Evolutionary conservation across 163 green algal species (phyloP).

Genomic region (Scenedesmus sp.): DNA sequence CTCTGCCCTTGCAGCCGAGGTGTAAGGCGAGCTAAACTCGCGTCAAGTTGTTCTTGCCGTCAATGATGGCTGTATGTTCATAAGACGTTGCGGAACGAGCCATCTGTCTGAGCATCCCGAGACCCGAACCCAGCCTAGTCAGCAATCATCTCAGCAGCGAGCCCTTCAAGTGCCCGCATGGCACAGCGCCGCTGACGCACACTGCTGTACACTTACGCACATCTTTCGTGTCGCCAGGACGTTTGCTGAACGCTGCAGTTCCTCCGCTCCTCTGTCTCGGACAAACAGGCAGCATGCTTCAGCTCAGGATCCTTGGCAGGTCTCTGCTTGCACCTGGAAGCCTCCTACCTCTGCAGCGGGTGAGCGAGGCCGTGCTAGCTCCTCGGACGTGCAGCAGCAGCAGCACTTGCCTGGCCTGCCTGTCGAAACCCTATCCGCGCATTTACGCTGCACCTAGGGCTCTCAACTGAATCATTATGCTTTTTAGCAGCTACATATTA

Average conservation of each 20-base stretch:
- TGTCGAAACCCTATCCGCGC: not conserved
- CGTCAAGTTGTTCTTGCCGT: too few relatives aligned
- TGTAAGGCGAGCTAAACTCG: too few relatives aligned
- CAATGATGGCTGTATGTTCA: too few relatives aligned
- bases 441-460: not conserved
- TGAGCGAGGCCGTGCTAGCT: not conserved
- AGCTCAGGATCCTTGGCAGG: not conserved
- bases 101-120: not conserved
- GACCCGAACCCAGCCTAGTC: not conserved
- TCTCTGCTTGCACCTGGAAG: not conserved
- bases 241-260: not conserved
- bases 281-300: slow-evolving; percentile 9
- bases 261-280: not conserved
- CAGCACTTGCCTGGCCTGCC: not conserved
- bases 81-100: too few relatives aligned
- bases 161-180: not conserved
- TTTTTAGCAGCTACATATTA: not conserved
- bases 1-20: too few relatives aligned
- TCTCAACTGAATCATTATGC: not conserved
- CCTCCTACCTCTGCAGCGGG: not conserved
- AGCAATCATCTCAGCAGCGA: not conserved
- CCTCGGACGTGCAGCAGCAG: not conserved
- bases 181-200: not conserved
- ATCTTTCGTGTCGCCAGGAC: not conserved
- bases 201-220: not conserved